Percentiles rank a stretch among this genome's conserved stretches.
phyloP scores from a whole-genome alignment of 495 filamentous ascomycete genomes.

The Daldinia loculata region DNA sequence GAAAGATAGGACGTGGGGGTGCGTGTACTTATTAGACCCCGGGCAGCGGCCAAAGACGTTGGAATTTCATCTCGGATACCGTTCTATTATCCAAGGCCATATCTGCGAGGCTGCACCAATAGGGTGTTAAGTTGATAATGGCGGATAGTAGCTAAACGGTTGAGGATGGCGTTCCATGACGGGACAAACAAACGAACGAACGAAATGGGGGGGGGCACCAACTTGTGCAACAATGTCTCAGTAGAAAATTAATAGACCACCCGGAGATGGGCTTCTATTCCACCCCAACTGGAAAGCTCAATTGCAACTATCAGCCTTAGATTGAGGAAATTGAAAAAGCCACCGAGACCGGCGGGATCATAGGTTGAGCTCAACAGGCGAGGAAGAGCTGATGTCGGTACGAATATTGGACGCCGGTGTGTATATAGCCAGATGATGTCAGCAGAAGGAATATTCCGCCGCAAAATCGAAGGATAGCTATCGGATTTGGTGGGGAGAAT shows the following conservation, averaged over 20 bases:
- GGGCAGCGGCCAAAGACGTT: conserved; percentile 1
- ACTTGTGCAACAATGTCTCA: conserved; percentile 41
- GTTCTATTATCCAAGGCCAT: neutral
- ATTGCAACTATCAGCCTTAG: conserved; percentile 27
- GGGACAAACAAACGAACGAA: conserved; percentile 16
- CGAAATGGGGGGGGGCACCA: conserved; percentile 30
- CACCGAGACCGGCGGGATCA: conserved; percentile 39
- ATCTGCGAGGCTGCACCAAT: neutral
- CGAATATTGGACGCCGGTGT: conserved; percentile 4
- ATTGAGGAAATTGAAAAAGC: conserved; percentile 7
- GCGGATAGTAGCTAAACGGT: conserved; percentile 16
- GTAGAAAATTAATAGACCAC: conserved; percentile 29
- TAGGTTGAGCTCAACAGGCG: conserved; percentile 44
- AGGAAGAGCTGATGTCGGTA: conserved; percentile 12
- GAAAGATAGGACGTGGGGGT: conserved; percentile 35
- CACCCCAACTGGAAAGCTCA: conserved; percentile 32
- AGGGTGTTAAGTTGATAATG: conserved; percentile 8
- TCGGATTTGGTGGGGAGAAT: conserved; percentile 19
- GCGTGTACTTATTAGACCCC: conserved; percentile 10
- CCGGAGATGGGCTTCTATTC: conserved; percentile 31
- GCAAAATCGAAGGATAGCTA: conserved; percentile 15
- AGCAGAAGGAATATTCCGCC: conserved; percentile 37
- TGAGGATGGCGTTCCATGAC: conserved; percentile 13
- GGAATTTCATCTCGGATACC: conserved; percentile 25
- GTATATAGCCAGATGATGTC: conserved; percentile 34